Evolutionary conservation across 257 asterid genomes (phyloP).

Genomic region (Eustoma russellianum): DNA sequence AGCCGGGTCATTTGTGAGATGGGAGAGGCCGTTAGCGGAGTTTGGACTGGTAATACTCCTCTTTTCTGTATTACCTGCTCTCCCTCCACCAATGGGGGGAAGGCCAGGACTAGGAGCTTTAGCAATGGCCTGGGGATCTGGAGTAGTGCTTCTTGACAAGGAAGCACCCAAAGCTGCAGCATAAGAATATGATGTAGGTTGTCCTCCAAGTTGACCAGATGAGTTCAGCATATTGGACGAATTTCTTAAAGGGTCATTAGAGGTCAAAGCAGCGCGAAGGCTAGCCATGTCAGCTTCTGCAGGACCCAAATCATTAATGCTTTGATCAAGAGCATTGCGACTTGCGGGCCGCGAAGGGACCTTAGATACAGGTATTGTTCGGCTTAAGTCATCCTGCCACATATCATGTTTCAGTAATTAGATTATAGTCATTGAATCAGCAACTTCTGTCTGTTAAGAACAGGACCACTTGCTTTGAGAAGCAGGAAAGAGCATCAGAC

Average conservation of each 20-base stretch:
- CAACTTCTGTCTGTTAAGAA: too few species aligned
- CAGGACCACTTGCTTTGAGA: too few species aligned
- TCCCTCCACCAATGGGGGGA: constrained; percentile 82
- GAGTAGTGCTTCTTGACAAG: too few species aligned
- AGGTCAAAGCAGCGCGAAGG: constrained; percentile 36
- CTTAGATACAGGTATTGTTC: constrained; percentile 39
- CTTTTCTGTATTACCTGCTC: constrained; percentile 53
- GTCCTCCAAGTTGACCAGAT: constrained; percentile 47
- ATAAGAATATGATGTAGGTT: constrained; percentile 68
- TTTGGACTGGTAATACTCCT: constrained; percentile 41
- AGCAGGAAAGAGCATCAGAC: too few species aligned
- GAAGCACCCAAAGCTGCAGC: too few species aligned
- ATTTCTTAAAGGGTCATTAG: constrained; percentile 43
- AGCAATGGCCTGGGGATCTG: constrained; percentile 76
- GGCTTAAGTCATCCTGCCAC: constrained; percentile 73
- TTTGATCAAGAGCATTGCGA: constrained; percentile 70
- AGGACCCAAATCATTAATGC: constrained; percentile 27
- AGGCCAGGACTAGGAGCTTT: constrained; percentile 92
- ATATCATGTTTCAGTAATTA: too few species aligned
- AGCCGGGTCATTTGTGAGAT: constrained; percentile 46
- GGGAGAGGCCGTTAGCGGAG: constrained; percentile 45
- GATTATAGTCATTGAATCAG: too few species aligned
- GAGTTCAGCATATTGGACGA: constrained; percentile 34
- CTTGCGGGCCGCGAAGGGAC: constrained; percentile 82
- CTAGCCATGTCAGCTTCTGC: constrained; percentile 66